Evolutionary conservation across 495 filamentous ascomycete species (phyloP), one percentile per base, ranked within the genome.

Genomic region (Filosporella fistucella): DNA sequence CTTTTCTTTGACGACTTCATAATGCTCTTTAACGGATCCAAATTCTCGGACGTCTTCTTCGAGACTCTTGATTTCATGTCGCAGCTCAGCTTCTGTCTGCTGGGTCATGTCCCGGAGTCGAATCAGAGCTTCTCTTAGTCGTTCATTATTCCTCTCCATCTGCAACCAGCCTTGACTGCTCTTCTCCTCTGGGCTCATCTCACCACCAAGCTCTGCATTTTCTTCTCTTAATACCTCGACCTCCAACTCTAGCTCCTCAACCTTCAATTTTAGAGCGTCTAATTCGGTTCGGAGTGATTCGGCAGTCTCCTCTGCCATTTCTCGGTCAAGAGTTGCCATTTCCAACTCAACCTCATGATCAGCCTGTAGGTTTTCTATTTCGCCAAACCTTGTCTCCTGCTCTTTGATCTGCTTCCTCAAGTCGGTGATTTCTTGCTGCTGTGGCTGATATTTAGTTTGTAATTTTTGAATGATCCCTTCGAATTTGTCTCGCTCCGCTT

Each of bases 251-350:
- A 94, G 70, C 63, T 97, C 93, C 59, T 97, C 89, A 5, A 79
- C 68, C 55, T 80, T 88, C 23, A 72, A 65, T 54, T 85, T 84
- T 35, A 95, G 64, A 4, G 78, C 70, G n/a, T 95, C 87, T 16
- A 91, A 72, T 63, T 97, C 93, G 2, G 78, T 74, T 60, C 86
- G 91, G 25, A 84, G 71, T 14, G 78, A 76, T 52, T 97, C 93
- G 5, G 86, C 84, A 28, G 80, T 87, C 60, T 97, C 91, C 63
- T 96, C 91, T 2, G 93, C 94, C 89, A 97, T 96, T 64, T 97
- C 91, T 13, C 89, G 76, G 59, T 98, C 93, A 16, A 98, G 69
- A 0, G 85, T 83, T 14, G 88, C 88, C 68, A 95, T 84, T 69
- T 98, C 94, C 65, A 96, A 68, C 13, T 84, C 71, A 5, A 81